Conservation (phyloP, 768 basidiomycete species). For the Suillus sp. region DNA sequence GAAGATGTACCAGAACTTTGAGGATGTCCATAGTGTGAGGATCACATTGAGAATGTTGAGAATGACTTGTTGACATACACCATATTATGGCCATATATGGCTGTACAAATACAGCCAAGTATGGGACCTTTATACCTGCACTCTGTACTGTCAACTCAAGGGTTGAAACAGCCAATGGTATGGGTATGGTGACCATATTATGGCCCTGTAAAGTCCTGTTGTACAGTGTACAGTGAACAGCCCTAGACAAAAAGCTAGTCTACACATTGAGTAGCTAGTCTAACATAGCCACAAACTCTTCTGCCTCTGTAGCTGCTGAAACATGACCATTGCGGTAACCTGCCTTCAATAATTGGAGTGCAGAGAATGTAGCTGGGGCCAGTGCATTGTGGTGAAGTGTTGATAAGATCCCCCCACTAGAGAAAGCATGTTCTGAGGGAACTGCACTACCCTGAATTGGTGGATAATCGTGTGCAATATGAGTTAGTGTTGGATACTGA, state of each 20-base stretch:
- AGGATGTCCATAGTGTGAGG: background rate
- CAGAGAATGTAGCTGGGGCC: slow-evolving; percentile 27
- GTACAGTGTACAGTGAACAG: no score
- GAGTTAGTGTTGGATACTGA: slow-evolving; percentile 23
- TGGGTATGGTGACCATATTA: no score
- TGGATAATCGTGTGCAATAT: slow-evolving; percentile 20
- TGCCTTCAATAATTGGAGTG: no score
- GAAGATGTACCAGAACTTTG: background rate
- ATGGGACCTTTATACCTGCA: background rate
- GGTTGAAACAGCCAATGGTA: background rate
- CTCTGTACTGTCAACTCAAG: background rate
- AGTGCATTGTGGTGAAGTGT: slow-evolving; percentile 24
- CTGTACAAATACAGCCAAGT: no score
- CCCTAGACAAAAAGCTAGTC: no score
- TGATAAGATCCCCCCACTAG: slow-evolving; percentile 28
- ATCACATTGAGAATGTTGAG: background rate
- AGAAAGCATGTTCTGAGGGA: slow-evolving; percentile 32
- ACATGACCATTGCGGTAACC: no score
- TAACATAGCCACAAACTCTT: no score
- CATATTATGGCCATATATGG: no score
- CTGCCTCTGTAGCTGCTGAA: no score
- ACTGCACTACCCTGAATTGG: slow-evolving; percentile 6
- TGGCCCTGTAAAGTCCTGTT: no score
- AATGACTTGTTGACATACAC: background rate
- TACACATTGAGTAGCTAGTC: no score